These are phyloP conservation scores for Linnemannia schmuckeri DNA, from an alignment of 192 early-diverging fungal genomes.

Conservation along the genomic window DNA sequence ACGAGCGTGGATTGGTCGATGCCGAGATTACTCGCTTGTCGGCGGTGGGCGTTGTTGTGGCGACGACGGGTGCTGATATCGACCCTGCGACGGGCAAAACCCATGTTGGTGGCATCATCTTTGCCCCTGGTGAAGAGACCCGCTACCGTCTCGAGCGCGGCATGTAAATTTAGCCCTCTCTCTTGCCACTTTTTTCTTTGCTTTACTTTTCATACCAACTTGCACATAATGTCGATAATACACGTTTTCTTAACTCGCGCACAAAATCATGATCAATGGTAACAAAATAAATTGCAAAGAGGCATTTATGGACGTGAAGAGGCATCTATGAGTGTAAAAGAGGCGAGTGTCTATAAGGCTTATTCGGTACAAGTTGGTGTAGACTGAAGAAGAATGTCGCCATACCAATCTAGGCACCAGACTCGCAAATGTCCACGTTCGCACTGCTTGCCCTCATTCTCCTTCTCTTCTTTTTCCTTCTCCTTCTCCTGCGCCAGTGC, in stretches of 20 bases:
- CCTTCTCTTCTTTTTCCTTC: not conserved
- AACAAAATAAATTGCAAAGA: too few species aligned
- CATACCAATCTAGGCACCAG: slow-evolving; percentile 36
- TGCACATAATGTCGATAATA: too few species aligned
- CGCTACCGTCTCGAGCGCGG: slow-evolving; percentile 44
- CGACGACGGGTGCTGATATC: slow-evolving; percentile 36
- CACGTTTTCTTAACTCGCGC: too few species aligned
- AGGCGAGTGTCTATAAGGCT: not conserved
- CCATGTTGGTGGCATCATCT: slow-evolving; percentile 32
- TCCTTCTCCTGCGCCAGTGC: not conserved
- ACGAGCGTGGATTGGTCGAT: slow-evolving; percentile 29
- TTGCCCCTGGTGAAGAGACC: slow-evolving; percentile 50
- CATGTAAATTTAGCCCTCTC: slow-evolving; percentile 9
- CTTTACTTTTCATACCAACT: not conserved
- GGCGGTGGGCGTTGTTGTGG: slow-evolving; percentile 13
- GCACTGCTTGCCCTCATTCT: not conserved
- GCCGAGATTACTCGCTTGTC: slow-evolving; percentile 26
- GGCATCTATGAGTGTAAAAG: too few species aligned
- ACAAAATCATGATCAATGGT: too few species aligned
- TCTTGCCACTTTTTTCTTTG: not conserved
- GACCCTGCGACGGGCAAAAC: slow-evolving; percentile 40
- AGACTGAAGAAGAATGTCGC: slow-evolving; percentile 7
- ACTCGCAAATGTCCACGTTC: slow-evolving; percentile 29
- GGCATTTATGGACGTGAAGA: too few species aligned
- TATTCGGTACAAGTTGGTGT: not conserved